Percentiles rank a stretch among this genome's conserved stretches.
phyloP scores from a whole-genome alignment of 306 rosid genomes.

The Mimosa pudica region DNA sequence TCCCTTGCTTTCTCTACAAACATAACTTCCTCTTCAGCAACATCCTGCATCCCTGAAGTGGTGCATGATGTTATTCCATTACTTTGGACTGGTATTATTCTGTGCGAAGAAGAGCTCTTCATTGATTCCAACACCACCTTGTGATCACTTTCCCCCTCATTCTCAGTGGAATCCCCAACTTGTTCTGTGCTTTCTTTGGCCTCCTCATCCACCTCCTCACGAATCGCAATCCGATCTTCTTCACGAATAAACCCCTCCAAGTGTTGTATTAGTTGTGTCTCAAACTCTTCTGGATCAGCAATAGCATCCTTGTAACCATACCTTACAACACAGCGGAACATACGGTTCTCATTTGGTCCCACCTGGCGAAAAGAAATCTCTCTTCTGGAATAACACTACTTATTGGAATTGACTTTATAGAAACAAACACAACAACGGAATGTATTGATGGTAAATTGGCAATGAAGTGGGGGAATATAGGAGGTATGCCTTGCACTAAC shows the following conservation, averaged over 20 bases:
- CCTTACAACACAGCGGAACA: conserved; percentile 81
- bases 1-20: conserved; percentile 61
- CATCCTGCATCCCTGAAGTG: background rate
- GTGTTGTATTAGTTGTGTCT: conserved; percentile 54
- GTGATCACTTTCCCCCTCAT: background rate
- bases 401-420: conserved; percentile 69
- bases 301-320: conserved; percentile 68
- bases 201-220: background rate
- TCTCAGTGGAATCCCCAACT: background rate
- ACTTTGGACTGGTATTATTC: conserved; percentile 28
- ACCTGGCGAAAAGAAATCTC: conserved; percentile 70
- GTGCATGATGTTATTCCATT: background rate
- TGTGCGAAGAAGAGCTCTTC: conserved; percentile 24
- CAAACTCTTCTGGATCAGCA: conserved; percentile 54
- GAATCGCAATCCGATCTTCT: conserved; percentile 33
- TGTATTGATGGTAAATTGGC: conserved; percentile 67
- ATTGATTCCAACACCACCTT: conserved; percentile 9
- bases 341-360: conserved; percentile 55
- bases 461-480: conserved; percentile 69
- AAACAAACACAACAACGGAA: conserved; percentile 67
- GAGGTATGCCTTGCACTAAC: conserved; percentile 87
- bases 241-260: conserved; percentile 57
- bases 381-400: conserved; percentile 58
- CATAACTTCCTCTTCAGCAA: conserved; percentile 53
- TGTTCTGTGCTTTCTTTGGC: conserved; percentile 18